Evolutionary conservation across 176 grass and related monocot genomes (phyloP).

Genomic region (Pharus latifolius): DNA sequence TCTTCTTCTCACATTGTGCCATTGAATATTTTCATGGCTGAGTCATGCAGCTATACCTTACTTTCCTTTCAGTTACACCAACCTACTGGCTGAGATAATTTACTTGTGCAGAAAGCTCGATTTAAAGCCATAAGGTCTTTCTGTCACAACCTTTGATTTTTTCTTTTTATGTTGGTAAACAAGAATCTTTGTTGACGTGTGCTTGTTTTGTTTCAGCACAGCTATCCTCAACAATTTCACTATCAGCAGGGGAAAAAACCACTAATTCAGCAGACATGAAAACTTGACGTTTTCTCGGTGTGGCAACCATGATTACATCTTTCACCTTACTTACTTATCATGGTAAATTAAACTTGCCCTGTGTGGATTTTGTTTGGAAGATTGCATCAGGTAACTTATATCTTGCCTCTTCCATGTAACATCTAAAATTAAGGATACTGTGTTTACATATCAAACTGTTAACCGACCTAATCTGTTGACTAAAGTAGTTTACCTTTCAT

Average conservation of each 20-base stretch:
- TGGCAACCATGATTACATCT: no score
- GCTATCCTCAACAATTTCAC: neutral
- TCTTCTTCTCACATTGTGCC: neutral
- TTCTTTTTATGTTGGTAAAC: neutral
- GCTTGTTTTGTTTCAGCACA: conserved; percentile 2
- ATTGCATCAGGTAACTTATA: neutral
- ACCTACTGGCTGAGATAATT: neutral
- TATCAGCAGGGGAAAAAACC: neutral
- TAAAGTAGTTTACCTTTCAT: neutral
- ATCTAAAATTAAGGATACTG: neutral
- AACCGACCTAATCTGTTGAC: neutral
- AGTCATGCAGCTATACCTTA: neutral
- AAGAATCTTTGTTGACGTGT: neutral
- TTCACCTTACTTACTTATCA: neutral
- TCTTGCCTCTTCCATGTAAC: conserved; percentile 3
- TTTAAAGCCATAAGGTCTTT: neutral
- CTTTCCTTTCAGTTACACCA: conserved; percentile 25
- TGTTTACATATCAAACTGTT: neutral
- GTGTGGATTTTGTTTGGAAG: neutral
- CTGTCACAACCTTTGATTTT: neutral
- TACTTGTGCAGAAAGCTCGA: neutral
- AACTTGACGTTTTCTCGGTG: neutral
- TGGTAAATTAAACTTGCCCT: neutral
- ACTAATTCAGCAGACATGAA: neutral
- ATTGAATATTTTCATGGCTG: neutral